These are phyloP conservation scores for Fusarium pininemorale DNA, from an alignment of 2,329 filamentous ascomycete genomes.

Conservation along the genomic window DNA sequence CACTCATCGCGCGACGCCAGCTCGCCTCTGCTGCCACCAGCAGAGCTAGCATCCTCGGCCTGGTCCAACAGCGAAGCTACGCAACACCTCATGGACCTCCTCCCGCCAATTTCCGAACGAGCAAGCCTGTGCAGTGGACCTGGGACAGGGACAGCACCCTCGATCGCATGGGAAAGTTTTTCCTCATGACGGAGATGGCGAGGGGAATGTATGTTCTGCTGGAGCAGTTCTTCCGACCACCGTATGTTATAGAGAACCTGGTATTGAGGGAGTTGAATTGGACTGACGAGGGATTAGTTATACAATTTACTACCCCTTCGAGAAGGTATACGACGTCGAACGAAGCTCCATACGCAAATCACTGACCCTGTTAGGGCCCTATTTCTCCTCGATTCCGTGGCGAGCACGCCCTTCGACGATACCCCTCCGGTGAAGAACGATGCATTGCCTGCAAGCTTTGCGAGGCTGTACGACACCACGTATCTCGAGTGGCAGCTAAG, in stretches of 20 bases:
- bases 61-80: slow-evolving; percentile 53
- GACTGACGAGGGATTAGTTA: slow-evolving; percentile 68
- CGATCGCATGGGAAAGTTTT: slow-evolving; percentile 90
- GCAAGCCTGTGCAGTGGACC: slow-evolving; percentile 79
- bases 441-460: slow-evolving; percentile 99
- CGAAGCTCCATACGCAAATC: background rate
- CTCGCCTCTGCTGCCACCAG: slow-evolving; percentile 41
- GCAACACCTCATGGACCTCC: slow-evolving; percentile 81
- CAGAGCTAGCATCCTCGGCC: slow-evolving; percentile 30
- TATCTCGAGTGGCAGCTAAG: background rate
- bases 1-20: slow-evolving; percentile 50
- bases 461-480: slow-evolving; percentile 71
- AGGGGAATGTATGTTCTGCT: slow-evolving; percentile 97
- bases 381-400: slow-evolving; percentile 98
- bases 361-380: slow-evolving; percentile 68
- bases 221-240: slow-evolving; percentile 98
- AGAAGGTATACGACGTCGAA: slow-evolving; percentile 71
- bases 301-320: slow-evolving; percentile 98
- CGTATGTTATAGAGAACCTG: slow-evolving; percentile 69
- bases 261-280: background rate
- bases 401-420: slow-evolving; percentile 94
- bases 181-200: slow-evolving; percentile 94
- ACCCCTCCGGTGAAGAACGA: slow-evolving; percentile 96
- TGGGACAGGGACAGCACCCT: slow-evolving; percentile 79
- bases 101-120: slow-evolving; percentile 81